phyloP scores from a whole-genome alignment of 2,329 filamentous ascomycete species.

The Coleophoma crateriformis region DNA sequence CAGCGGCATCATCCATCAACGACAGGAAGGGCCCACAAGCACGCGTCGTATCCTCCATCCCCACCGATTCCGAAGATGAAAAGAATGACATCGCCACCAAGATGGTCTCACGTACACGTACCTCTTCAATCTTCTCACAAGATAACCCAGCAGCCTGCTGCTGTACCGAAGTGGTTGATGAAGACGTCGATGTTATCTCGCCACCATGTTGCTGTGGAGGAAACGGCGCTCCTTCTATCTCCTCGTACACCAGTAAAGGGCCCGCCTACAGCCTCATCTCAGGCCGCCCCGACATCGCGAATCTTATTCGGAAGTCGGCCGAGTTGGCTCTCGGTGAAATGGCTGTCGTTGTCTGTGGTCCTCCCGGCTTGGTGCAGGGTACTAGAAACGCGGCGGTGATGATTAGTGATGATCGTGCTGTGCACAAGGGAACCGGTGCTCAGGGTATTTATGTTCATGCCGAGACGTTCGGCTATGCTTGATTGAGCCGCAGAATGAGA shows the following conservation, averaged over 20 bases:
- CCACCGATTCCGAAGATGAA: not conserved
- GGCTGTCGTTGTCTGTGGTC: slow-evolving; percentile 58
- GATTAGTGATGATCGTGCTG: slow-evolving; percentile 58
- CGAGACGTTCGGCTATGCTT: slow-evolving; percentile 46
- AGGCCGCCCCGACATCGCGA: slow-evolving; percentile 45
- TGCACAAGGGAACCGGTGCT: slow-evolving; percentile 62
- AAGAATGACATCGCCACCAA: slow-evolving; percentile 15
- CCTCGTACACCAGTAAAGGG: slow-evolving; percentile 4
- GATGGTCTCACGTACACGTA: not conserved
- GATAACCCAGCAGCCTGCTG: slow-evolving; percentile 34
- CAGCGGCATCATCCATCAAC: slow-evolving; percentile 9
- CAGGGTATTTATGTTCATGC: slow-evolving; percentile 58
- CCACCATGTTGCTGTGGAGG: slow-evolving; percentile 31
- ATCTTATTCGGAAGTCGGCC: slow-evolving; percentile 47
- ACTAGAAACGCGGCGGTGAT: slow-evolving; percentile 47
- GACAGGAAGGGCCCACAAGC: slow-evolving; percentile 6
- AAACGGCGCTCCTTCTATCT: slow-evolving; percentile 17
- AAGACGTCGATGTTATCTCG: slow-evolving; percentile 31
- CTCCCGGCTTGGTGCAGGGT: slow-evolving; percentile 45
- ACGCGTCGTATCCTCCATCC: not conserved
- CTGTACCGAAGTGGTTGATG: slow-evolving; percentile 40
- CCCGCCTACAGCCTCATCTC: slow-evolving; percentile 23
- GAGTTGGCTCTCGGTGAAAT: slow-evolving; percentile 57
- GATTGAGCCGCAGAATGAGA: not conserved
- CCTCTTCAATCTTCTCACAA: not conserved